A percentile compares a stretch with the other conserved stretches of the same genome.
Evolutionary conservation across 805 yeast genomes (phyloP).

Genomic region (Kodamaea neixiangensis): DNA sequence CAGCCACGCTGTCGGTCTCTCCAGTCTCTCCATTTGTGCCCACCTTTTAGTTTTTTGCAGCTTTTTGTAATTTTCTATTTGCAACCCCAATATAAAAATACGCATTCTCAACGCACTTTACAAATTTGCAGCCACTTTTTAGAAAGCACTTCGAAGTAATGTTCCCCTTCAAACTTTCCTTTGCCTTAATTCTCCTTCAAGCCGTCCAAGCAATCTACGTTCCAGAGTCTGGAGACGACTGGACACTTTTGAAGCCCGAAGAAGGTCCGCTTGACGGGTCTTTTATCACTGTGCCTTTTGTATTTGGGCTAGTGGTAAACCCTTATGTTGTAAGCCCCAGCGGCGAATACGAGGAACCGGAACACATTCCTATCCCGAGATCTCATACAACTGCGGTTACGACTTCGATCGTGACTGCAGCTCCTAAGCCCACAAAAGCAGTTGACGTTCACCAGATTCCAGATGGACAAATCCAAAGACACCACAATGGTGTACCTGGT

Average conservation of each 20-base stretch:
- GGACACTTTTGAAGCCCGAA: conserved; percentile 35
- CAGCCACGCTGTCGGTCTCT: too few species aligned
- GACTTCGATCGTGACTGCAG: conserved; percentile 20
- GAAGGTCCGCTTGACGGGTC: conserved; percentile 18
- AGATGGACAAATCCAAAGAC: conserved; percentile 34
- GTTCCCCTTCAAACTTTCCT: not conserved
- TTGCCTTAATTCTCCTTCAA: conserved; percentile 3
- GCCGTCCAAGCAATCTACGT: conserved; percentile 17
- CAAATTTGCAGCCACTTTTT: not conserved
- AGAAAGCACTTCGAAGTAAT: not conserved
- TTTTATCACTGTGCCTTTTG: conserved; percentile 29
- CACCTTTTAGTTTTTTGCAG: not conserved
- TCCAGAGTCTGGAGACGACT: conserved; percentile 37
- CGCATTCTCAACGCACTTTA: not conserved
- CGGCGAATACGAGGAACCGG: conserved; percentile 24
- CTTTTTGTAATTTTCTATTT: conserved; percentile 3
- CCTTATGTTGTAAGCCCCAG: conserved; percentile 23
- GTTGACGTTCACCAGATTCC: conserved; percentile 25
- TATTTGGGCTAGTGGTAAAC: conserved; percentile 38
- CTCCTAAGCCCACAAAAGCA: conserved; percentile 25
- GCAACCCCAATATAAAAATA: not conserved
- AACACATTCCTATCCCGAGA: conserved; percentile 13
- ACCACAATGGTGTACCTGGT: conserved; percentile 5
- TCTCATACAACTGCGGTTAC: conserved; percentile 10
- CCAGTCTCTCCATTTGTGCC: not conserved